phyloP scores from a whole-genome alignment of 768 basidiomycete species.

The Mycena alexandri region DNA sequence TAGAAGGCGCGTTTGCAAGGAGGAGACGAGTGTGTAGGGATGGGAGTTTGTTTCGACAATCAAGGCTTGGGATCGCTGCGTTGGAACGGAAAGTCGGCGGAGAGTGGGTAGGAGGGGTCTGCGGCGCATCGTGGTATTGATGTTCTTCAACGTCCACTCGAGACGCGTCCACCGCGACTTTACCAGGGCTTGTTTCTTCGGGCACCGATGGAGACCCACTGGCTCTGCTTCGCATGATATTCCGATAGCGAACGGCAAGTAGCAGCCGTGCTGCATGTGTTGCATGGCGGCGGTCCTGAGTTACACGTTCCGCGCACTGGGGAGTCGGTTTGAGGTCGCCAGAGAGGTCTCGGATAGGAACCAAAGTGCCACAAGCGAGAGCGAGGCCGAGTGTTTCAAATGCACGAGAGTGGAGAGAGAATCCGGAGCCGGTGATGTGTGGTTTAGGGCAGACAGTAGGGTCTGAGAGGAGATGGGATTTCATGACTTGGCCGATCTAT shows the following conservation, averaged over 20 bases:
- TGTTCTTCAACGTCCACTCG: constrained; percentile 1
- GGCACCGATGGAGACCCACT: not conserved
- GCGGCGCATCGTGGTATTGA: constrained; percentile 2
- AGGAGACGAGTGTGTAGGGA: not conserved
- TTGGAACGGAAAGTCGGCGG: not conserved
- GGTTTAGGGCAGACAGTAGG: constrained; percentile 13
- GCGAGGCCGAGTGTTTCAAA: constrained; percentile 13
- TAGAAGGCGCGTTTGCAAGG: constrained; percentile 10
- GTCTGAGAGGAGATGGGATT: constrained; percentile 19
- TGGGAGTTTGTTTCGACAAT: not conserved
- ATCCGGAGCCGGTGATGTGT: constrained; percentile 19
- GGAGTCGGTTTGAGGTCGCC: constrained; percentile 20
- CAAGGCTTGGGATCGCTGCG: not conserved
- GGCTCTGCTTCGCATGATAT: constrained; percentile 9
- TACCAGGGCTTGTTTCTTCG: not conserved
- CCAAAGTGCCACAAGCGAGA: not conserved
- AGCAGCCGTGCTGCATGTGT: constrained; percentile 4
- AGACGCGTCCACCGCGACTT: not conserved
- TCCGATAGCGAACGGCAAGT: constrained; percentile 22
- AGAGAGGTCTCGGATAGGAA: constrained; percentile 14
- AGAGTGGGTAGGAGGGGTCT: not conserved
- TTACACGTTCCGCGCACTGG: constrained; percentile 24
- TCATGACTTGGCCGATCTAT: constrained; percentile 27
- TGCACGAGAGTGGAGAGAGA: constrained; percentile 19
- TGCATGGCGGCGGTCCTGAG: constrained; percentile 10